Evolutionary conservation across 2,329 filamentous ascomycete genomes (phyloP).

Genomic region (Monascus ruber): DNA sequence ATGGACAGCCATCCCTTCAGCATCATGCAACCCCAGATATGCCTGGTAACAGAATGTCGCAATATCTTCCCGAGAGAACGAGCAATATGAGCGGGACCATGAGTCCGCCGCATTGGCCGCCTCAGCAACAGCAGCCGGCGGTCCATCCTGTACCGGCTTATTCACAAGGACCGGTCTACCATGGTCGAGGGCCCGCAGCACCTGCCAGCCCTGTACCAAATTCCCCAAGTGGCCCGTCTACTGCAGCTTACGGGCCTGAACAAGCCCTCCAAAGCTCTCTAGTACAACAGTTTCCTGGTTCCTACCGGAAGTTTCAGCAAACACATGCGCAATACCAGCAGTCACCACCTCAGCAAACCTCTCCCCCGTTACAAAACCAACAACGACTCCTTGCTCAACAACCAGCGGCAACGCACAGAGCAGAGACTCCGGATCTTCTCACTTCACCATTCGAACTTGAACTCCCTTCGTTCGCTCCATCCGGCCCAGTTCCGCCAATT

Average conservation of each 20-base stretch:
- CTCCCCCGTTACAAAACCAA: conserved; percentile 11
- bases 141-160: conserved; percentile 7
- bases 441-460: conserved; percentile 52
- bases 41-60: conserved; percentile 7
- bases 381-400: conserved; percentile 10
- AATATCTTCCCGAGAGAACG: conserved; percentile 18
- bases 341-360: conserved; percentile 8
- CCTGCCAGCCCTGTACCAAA: conserved; percentile 2
- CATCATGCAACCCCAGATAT: conserved; percentile 4
- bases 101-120: conserved; percentile 6
- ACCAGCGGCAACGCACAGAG: conserved; percentile 15
- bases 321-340: conserved; percentile 14
- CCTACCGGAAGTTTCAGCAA: conserved; percentile 15
- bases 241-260: conserved; percentile 5
- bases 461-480: conserved; percentile 35
- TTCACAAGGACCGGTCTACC: conserved; percentile 6
- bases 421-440: conserved; percentile 45
- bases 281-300: conserved; percentile 11
- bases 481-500: conserved; percentile 62
- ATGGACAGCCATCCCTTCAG: conserved; percentile 7
- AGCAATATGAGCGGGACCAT: conserved; percentile 9
- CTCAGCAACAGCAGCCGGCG: conserved; percentile 1
- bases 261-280: conserved; percentile 6
- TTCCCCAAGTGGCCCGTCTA: too few relatives aligned
- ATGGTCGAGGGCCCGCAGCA: conserved; percentile 5